Evolutionary conservation across 805 yeast species (phyloP).

Genomic region (Nakazawaea ishiwadae): DNA sequence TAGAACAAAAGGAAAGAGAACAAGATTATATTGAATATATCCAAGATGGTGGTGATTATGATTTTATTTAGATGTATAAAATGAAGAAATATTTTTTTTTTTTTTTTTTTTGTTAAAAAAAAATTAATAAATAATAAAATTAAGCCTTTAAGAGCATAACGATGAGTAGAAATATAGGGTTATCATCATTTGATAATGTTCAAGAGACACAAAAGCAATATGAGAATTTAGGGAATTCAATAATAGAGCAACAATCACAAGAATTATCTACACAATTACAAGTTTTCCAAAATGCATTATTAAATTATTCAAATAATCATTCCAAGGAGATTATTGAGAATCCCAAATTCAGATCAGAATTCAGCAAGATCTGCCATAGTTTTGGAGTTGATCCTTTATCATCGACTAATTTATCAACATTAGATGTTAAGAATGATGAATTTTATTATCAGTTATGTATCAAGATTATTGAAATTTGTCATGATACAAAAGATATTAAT

Average conservation of each 20-base stretch:
- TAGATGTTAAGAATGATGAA: constrained; percentile 38
- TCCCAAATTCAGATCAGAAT: constrained; percentile 62
- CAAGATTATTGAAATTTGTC: constrained; percentile 71
- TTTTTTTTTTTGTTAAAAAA: too few species aligned
- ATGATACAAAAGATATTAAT: constrained; percentile 61
- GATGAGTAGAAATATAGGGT: constrained; percentile 21
- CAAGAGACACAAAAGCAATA: constrained; percentile 30
- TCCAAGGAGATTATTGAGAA: constrained; percentile 61
- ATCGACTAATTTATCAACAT: constrained; percentile 16
- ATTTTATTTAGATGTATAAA: constrained; percentile 22
- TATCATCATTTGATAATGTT: constrained; percentile 24
- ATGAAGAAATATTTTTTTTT: neutral
- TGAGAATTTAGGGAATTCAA: constrained; percentile 43
- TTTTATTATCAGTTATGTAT: constrained; percentile 66
- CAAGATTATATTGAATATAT: constrained; percentile 32
- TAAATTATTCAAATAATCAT: constrained; percentile 72
- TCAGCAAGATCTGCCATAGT: constrained; percentile 69
- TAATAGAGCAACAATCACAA: constrained; percentile 49
- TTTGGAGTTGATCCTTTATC: constrained; percentile 83
- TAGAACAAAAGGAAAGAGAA: constrained; percentile 54
- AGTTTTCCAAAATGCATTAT: constrained; percentile 71
- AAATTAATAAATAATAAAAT: too few species aligned
- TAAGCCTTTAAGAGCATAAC: too few species aligned
- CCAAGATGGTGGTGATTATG: constrained; percentile 52
- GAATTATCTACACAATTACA: constrained; percentile 67